Conservation (phyloP, 768 basidiomycete species). For the Amanita fuliginea region DNA sequence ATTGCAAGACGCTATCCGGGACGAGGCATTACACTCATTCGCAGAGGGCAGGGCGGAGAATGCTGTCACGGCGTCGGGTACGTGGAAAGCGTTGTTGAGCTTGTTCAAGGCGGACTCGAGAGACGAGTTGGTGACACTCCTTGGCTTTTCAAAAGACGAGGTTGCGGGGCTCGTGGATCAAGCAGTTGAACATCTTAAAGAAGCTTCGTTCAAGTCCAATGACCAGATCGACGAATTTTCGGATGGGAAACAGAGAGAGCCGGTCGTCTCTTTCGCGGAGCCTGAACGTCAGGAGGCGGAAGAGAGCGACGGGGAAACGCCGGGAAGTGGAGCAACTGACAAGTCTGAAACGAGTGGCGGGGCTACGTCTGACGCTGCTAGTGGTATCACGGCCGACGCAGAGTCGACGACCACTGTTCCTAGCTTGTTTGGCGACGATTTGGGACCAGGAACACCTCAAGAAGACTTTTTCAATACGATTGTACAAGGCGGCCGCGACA, state of each 20-base stretch:
- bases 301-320: slow-evolving; percentile 23
- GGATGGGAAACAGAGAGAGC: slow-evolving; percentile 44
- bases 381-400: slow-evolving; percentile 43
- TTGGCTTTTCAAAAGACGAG: slow-evolving; percentile 89
- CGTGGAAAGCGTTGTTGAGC: slow-evolving; percentile 84
- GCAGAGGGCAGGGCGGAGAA: slow-evolving; percentile 46
- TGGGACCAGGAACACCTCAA: slow-evolving; percentile 49
- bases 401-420: slow-evolving; percentile 83
- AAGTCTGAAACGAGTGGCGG: slow-evolving; percentile 65
- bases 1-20: slow-evolving; percentile 52
- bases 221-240: slow-evolving; percentile 29
- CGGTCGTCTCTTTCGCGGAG: slow-evolving; percentile 79
- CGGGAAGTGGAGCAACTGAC: slow-evolving; percentile 29
- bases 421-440: slow-evolving; percentile 80
- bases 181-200: slow-evolving; percentile 71
- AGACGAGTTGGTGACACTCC: slow-evolving; percentile 79
- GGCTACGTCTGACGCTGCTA: slow-evolving; percentile 51
- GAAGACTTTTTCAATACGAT: slow-evolving; percentile 87
- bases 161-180: slow-evolving; percentile 60
- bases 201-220: slow-evolving; percentile 22
- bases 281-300: slow-evolving; percentile 44
- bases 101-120: slow-evolving; percentile 84
- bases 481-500: slow-evolving; percentile 30
- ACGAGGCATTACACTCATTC: slow-evolving; percentile 47
- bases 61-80: slow-evolving; percentile 26